phyloP scores from a whole-genome alignment of 345 rosid genomes.

The Linum lewisii region DNA sequence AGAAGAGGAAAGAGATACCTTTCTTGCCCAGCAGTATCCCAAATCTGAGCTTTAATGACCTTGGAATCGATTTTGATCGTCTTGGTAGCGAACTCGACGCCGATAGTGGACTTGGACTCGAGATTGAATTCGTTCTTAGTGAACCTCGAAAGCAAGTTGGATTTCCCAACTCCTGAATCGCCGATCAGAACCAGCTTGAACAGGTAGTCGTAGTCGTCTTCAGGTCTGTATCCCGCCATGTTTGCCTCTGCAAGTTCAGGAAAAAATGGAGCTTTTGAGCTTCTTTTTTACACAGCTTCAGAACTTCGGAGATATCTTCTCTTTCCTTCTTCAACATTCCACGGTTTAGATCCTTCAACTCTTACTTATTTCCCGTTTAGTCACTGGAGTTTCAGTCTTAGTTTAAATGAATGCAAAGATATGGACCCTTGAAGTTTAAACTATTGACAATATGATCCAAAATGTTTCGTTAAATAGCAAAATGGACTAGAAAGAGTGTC shows the following conservation, averaged over 20 bases:
- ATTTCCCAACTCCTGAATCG: conserved; percentile 1
- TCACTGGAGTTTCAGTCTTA: neutral
- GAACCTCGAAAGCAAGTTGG: neutral
- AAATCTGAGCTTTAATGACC: conserved; percentile 2
- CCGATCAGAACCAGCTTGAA: conserved; percentile 7
- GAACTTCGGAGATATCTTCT: too few species aligned
- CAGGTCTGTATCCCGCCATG: neutral
- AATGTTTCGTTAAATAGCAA: too few species aligned
- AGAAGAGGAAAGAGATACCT: neutral
- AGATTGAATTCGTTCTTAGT: conserved; percentile 2
- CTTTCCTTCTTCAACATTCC: too few species aligned
- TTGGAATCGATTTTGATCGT: neutral
- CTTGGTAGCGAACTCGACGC: neutral
- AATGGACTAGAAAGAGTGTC: too few species aligned
- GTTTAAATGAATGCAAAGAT: too few species aligned
- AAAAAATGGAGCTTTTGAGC: too few species aligned
- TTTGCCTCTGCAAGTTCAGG: neutral
- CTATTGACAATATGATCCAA: too few species aligned
- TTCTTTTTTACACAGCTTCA: too few species aligned
- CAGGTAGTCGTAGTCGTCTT: neutral
- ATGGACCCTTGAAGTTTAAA: too few species aligned
- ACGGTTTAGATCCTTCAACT: neutral
- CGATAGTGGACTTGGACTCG: conserved; percentile 5
- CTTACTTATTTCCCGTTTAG: neutral
- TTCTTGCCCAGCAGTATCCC: conserved; percentile 3